Evolutionary conservation across 257 asterid genomes (phyloP).

Genomic region (Ocimum tenuiflorum): DNA sequence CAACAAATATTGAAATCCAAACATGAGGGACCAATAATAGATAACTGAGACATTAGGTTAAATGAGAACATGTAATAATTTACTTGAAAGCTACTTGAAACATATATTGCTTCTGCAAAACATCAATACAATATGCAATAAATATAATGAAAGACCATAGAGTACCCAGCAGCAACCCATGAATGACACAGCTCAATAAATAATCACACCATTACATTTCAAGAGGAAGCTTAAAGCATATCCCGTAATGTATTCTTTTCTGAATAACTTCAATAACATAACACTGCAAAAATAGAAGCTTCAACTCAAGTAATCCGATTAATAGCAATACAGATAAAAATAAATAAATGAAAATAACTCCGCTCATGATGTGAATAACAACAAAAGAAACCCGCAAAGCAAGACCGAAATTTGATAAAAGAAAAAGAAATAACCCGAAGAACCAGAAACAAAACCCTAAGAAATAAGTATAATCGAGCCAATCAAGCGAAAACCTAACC

Average conservation of each 20-base stretch:
- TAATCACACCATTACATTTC: neutral
- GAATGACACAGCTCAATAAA: neutral
- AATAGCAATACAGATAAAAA: neutral
- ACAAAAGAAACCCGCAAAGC: neutral
- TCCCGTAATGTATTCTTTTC: neutral
- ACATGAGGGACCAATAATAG: neutral
- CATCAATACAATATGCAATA: neutral
- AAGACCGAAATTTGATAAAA: neutral
- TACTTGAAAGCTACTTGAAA: neutral
- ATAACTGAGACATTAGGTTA: neutral
- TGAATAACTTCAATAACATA: constrained; percentile 7
- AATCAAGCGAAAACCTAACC: no score
- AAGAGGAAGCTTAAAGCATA: neutral
- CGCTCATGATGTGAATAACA: neutral
- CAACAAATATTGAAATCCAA: neutral
- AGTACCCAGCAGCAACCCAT: neutral
- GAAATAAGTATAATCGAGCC: no score
- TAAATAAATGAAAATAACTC: neutral
- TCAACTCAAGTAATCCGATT: constrained; percentile 1
- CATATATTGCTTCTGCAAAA: neutral
- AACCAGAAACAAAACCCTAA: no score
- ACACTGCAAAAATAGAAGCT: neutral
- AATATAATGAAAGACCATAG: neutral
- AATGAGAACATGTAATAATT: neutral
- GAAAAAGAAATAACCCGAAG: neutral